phyloP scores from a whole-genome alignment of 257 asterid genomes.

The Capsicum pubescens region DNA sequence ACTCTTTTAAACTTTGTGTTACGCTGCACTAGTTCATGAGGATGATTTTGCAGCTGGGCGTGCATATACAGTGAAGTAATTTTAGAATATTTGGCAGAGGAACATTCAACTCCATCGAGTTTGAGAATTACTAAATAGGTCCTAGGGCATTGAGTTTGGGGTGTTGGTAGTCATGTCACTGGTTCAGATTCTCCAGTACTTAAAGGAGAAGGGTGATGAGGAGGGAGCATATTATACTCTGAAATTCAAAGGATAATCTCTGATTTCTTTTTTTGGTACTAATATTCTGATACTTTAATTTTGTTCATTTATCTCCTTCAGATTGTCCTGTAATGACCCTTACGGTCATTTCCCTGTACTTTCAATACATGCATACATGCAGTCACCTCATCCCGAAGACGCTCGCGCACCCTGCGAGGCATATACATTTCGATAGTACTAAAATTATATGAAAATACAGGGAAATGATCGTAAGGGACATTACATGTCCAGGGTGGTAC shows the following conservation, averaged over 20 bases:
- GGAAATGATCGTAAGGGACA: too few relatives aligned
- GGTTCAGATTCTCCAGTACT: slow-evolving; percentile 7
- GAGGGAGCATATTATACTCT: neutral
- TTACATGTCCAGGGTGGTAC: slow-evolving; percentile 97
- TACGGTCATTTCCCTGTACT: too few relatives aligned
- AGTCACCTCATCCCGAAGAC: too few relatives aligned
- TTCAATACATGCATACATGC: too few relatives aligned
- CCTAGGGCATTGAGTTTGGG: neutral
- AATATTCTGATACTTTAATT: slow-evolving; percentile 4
- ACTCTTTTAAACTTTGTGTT: slow-evolving; percentile 2
- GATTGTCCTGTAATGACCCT: too few relatives aligned
- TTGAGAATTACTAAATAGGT: neutral
- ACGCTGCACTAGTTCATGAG: neutral
- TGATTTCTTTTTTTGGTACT: slow-evolving; percentile 11
- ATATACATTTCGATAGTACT: too few relatives aligned
- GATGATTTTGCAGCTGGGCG: neutral
- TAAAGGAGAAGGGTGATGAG: neutral
- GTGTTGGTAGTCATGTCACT: neutral
- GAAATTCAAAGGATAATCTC: neutral
- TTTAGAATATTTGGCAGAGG: slow-evolving; percentile 2
- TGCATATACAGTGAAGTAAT: neutral
- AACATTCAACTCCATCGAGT: neutral
- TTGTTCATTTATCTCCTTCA: slow-evolving; percentile 41
- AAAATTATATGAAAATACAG: too few relatives aligned
- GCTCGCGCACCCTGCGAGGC: too few relatives aligned